Conservation (phyloP, 805 yeast genomes). For the Ogataea salicorniae region DNA sequence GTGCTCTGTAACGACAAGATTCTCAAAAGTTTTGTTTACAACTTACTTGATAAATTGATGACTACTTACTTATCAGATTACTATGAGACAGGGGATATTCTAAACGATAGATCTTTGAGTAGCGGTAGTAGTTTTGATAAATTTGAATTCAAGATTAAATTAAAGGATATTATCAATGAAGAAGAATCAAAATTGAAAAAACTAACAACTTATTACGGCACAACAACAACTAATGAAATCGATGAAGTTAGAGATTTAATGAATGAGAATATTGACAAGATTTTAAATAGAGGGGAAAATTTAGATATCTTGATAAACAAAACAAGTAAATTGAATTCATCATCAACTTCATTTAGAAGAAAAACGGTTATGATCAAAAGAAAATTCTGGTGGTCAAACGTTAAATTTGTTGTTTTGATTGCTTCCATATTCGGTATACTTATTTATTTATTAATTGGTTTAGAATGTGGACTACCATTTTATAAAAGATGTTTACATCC, state of each 20-base stretch:
- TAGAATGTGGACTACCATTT: conserved; percentile 51
- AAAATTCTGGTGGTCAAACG: conserved; percentile 65
- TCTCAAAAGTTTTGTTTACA: conserved; percentile 41
- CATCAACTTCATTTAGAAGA: conserved; percentile 64
- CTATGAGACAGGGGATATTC: conserved; percentile 4
- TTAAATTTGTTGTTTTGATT: conserved; percentile 37
- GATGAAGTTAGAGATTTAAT: conserved; percentile 61
- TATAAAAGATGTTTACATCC: conserved; percentile 37
- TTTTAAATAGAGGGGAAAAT: conserved; percentile 74
- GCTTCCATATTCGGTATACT: conserved; percentile 26
- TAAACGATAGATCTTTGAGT: neutral
- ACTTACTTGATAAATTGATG: conserved; percentile 44
- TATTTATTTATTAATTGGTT: conserved; percentile 43
- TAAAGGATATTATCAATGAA: conserved; percentile 51
- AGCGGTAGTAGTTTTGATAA: conserved; percentile 3
- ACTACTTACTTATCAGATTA: conserved; percentile 35
- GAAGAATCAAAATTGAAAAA: conserved; percentile 46
- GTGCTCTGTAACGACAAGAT: conserved; percentile 41
- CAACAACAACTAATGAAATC: conserved; percentile 44
- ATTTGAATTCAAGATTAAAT: conserved; percentile 47
- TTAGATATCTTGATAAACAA: conserved; percentile 69
- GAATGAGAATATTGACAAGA: conserved; percentile 68
- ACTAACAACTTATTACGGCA: conserved; percentile 29
- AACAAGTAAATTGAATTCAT: conserved; percentile 65
- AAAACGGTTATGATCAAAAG: conserved; percentile 59